Evolutionary conservation across 1,284 basidiomycete species (phyloP).

Genomic region (Leccinum solheimii): DNA sequence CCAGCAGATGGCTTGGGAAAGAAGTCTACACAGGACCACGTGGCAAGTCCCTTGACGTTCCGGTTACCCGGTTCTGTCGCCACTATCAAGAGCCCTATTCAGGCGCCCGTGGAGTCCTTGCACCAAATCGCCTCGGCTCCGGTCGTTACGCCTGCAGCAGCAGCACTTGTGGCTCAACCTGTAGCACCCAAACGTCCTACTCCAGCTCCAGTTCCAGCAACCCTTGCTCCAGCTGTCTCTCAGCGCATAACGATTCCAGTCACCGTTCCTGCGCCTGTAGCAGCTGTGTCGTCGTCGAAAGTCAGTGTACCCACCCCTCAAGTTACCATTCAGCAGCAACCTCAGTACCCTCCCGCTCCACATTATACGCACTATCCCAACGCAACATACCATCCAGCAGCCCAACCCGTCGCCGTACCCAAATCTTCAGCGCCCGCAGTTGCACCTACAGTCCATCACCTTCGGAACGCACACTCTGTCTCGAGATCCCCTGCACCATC

Average conservation of each 20-base stretch:
- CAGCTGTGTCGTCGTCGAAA: slow-evolving; percentile 25
- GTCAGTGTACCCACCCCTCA: slow-evolving; percentile 32
- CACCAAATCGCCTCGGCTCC: slow-evolving; percentile 21
- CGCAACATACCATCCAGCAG: slow-evolving; percentile 43
- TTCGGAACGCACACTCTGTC: slow-evolving; percentile 26
- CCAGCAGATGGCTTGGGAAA: slow-evolving; percentile 16
- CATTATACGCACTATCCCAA: slow-evolving; percentile 47
- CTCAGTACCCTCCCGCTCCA: slow-evolving; percentile 21
- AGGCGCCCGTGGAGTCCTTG: slow-evolving; percentile 18
- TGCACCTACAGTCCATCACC: slow-evolving; percentile 13
- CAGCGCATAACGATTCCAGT: slow-evolving; percentile 27
- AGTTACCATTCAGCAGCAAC: slow-evolving; percentile 34
- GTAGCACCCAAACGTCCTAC: slow-evolving; percentile 19
- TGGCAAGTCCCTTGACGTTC: slow-evolving; percentile 29
- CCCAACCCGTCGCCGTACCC: slow-evolving; percentile 19
- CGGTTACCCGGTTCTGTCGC: slow-evolving; percentile 30
- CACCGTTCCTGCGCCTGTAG: slow-evolving; percentile 6
- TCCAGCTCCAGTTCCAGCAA: slow-evolving; percentile 21
- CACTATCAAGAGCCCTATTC: slow-evolving; percentile 23
- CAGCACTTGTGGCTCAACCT: slow-evolving; percentile 8
- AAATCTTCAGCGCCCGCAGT: slow-evolving; percentile 25
- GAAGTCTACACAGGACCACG: slow-evolving; percentile 27
- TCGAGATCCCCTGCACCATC: slow-evolving; percentile 51
- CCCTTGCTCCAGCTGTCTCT: slow-evolving; percentile 23
- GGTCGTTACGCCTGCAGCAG: slow-evolving; percentile 29